Base-by-base conservation (phyloP, 352 stramenopile species). In the Phytophthora pinifolia region DNA sequence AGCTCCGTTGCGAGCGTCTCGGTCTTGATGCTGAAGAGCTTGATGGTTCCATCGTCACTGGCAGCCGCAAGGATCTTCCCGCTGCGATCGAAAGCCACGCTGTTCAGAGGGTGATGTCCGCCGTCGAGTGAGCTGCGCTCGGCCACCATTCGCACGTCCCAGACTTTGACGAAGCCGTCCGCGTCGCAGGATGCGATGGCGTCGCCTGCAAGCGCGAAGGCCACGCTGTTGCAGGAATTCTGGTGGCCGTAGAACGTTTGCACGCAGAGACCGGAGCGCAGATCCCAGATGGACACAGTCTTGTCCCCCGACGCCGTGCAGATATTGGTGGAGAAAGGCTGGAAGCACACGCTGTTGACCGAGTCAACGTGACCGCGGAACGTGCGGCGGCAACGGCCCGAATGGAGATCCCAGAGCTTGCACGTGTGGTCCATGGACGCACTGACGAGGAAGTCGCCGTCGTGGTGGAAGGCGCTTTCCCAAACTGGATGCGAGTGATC, bases 211-310 rank as follows among this genome's bases (percentile, higher is more conserved):
- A 96, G 71, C 13, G 80, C 86, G 47, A 97, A 90, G 46, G 73
- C 67, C 15, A 98, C 86, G 49, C 81, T 86, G 73, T 98, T 98
- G 61, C 83, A 92, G 18, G 93, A 89, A 54, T 98, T 98, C 45
- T 94, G 88, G 68, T 98, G 94, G 10, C 94, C 94, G 61, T 98
- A 98, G 39, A 98, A 98, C 27, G 92, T 98, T 77, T 98, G 83
- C 29, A 96, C 87, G 37, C 88, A 97, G 3, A 96, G 79, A 3
- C 83, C 86, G 5, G 86, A 92, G 30, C 94, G 97, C 52, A 98
- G 75, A 52, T 98, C 94, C 94, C 94, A 98, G 61, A 98, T 83
- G 38, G 86, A 97, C 6, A 98, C 73, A 9, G 94, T 98, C 69
- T 98, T 98, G 76, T 98, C 94, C 8, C 89, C 94, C 5, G 85